These are phyloP conservation scores for Alternaria triticina DNA, from an alignment of 2,329 filamentous ascomycete genomes.

Conservation along the genomic window DNA sequence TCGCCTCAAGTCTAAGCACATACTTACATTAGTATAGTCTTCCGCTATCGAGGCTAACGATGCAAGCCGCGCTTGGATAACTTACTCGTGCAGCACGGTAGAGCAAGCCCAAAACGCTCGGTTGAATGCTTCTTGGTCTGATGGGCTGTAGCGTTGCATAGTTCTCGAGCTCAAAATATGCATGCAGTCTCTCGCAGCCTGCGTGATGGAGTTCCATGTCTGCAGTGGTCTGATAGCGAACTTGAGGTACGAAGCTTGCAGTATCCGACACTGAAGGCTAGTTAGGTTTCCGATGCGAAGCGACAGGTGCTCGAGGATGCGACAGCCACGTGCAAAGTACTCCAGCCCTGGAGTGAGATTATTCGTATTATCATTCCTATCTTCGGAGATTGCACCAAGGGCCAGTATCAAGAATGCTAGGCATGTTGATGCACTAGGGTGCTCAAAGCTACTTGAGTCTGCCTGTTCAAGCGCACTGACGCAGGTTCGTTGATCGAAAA, in stretches of 20 bases:
- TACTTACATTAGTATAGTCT: background rate
- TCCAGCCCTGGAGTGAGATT: slow-evolving; percentile 28
- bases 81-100: slow-evolving; percentile 29
- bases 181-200: slow-evolving; percentile 25
- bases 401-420: slow-evolving; percentile 31
- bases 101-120: slow-evolving; percentile 38
- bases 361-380: slow-evolving; percentile 19
- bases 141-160: slow-evolving; percentile 20
- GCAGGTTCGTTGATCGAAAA: slow-evolving; percentile 31
- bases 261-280: slow-evolving; percentile 32
- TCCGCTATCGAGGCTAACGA: background rate
- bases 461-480: slow-evolving; percentile 26
- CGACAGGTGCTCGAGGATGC: slow-evolving; percentile 28
- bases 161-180: slow-evolving; percentile 29
- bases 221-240: slow-evolving; percentile 33
- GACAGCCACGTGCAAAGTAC: slow-evolving; percentile 30
- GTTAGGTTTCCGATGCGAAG: slow-evolving; percentile 27
- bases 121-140: slow-evolving; percentile 31
- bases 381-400: slow-evolving; percentile 31
- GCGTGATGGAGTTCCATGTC: slow-evolving; percentile 34
- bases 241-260: slow-evolving; percentile 37
- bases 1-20: slow-evolving; percentile 25
- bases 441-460: slow-evolving; percentile 10
- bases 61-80: background rate
- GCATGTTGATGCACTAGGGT: slow-evolving; percentile 23